Percentiles rank a stretch among this genome's conserved stretches.
Evolutionary conservation across 805 yeast genomes (phyloP).

Genomic region (Suhomyces sp.): DNA sequence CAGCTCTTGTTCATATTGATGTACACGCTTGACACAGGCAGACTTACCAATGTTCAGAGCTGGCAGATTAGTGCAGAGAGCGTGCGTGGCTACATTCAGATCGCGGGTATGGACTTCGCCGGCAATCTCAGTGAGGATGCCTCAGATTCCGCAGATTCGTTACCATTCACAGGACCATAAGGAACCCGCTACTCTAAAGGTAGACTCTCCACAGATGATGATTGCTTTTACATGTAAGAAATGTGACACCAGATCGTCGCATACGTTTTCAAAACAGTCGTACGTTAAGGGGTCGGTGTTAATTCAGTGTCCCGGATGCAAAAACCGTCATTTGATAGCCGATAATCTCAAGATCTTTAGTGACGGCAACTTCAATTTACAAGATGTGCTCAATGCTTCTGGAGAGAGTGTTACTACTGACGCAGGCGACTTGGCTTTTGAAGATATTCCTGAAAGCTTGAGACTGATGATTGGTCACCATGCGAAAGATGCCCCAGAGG

Average conservation of each 20-base stretch:
- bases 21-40: not conserved
- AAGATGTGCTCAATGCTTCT: slow-evolving; percentile 70
- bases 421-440: slow-evolving; percentile 66
- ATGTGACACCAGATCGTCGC: slow-evolving; percentile 81
- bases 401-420: slow-evolving; percentile 71
- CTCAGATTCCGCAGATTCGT: not conserved
- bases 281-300: slow-evolving; percentile 82
- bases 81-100: not conserved
- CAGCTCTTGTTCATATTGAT: not conserved
- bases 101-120: not conserved
- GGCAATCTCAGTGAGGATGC: not conserved
- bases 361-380: slow-evolving; percentile 73
- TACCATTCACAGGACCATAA: not conserved
- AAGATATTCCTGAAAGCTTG: slow-evolving; percentile 61
- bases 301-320: slow-evolving; percentile 89
- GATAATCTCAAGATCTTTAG: slow-evolving; percentile 69
- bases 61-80: not conserved
- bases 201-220: slow-evolving; percentile 77
- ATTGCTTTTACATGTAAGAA: slow-evolving; percentile 90
- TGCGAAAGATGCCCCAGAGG: slow-evolving; percentile 66
- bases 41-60: not conserved
- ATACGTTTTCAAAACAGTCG: slow-evolving; percentile 89
- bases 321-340: slow-evolving; percentile 84
- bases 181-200: slow-evolving; percentile 36
- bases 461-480: slow-evolving; percentile 55